These are phyloP conservation scores for Leishmania mexicana DNA, from an alignment of 208 protist genomes.

Conservation along the genomic window DNA sequence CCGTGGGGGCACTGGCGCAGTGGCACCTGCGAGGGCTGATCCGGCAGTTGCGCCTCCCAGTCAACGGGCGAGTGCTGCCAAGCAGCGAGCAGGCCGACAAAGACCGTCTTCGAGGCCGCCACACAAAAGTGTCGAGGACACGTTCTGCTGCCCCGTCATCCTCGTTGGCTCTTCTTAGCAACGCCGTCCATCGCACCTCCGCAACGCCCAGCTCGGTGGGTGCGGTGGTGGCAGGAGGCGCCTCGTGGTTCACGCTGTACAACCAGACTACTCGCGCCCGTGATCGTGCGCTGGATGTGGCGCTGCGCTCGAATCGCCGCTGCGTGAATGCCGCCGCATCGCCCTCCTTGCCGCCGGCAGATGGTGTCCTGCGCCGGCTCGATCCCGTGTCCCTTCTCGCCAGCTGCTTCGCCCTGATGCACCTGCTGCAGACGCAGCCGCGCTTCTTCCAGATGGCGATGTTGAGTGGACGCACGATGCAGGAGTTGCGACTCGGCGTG, in stretches of 20 bases:
- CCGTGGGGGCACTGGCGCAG: conserved; percentile 27
- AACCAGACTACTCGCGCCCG: not conserved
- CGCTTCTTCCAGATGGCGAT: conserved; percentile 13
- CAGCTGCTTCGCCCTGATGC: conserved; percentile 24
- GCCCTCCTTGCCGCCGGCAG: not conserved
- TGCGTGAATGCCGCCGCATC: not conserved
- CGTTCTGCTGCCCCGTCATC: not conserved
- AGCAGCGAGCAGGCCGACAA: not conserved
- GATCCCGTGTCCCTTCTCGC: conserved; percentile 15
- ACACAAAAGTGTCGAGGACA: no score
- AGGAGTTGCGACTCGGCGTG: conserved; percentile 22
- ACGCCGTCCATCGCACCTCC: not conserved
- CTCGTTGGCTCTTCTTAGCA: not conserved
- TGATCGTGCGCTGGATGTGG: not conserved
- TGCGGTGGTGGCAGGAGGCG: not conserved
- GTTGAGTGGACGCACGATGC: conserved; percentile 21
- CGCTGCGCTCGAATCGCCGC: not conserved
- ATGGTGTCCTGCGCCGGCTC: conserved; percentile 1
- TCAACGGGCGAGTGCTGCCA: not conserved
- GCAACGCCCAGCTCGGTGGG: conserved; percentile 12
- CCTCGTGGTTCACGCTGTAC: conserved; percentile 20
- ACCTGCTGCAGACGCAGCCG: conserved; percentile 26
- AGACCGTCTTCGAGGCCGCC: not conserved
- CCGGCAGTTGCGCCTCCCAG: conserved; percentile 10
- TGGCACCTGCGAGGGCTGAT: conserved; percentile 32